These are phyloP conservation scores for Fusarium neocosmosporiellum DNA, from an alignment of 2,329 filamentous ascomycete genomes.

Conservation along the genomic window DNA sequence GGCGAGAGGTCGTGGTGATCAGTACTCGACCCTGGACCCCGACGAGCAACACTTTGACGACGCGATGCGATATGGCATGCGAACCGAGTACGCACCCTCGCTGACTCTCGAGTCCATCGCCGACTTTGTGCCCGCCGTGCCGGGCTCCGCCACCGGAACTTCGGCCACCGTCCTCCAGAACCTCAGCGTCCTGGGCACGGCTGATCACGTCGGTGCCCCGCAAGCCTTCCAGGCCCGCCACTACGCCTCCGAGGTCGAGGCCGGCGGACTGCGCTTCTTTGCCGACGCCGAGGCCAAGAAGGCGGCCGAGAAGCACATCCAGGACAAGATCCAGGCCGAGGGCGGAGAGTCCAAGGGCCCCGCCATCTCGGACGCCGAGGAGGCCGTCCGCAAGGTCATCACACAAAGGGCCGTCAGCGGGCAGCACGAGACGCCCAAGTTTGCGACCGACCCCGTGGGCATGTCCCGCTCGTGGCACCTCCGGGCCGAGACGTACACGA, in stretches of 20 bases:
- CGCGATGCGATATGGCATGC: constrained; percentile 50
- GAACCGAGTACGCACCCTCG: constrained; percentile 47
- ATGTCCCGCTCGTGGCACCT: constrained; percentile 52
- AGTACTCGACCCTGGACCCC: constrained; percentile 45
- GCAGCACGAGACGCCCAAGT: constrained; percentile 50
- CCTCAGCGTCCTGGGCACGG: constrained; percentile 50
- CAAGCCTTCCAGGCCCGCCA: constrained; percentile 45
- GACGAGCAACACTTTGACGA: constrained; percentile 51
- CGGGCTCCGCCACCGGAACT: constrained; percentile 44
- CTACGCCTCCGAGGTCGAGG: constrained; percentile 47
- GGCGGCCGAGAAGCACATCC: constrained; percentile 47
- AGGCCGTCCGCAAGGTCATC: constrained; percentile 49
- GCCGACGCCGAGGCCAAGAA: constrained; percentile 41
- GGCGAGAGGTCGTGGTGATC: constrained; percentile 39
- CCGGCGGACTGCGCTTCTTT: constrained; percentile 42
- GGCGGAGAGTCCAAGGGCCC: constrained; percentile 33
- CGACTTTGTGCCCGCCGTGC: constrained; percentile 46
- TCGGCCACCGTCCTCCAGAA: constrained; percentile 50
- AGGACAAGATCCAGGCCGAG: constrained; percentile 39
- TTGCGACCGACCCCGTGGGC: constrained; percentile 48
- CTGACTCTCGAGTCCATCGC: constrained; percentile 48
- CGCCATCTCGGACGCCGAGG: constrained; percentile 49
- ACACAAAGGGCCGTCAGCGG: constrained; percentile 50
- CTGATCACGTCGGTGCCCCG: constrained; percentile 48
- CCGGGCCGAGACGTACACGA: constrained; percentile 51